Conservation (phyloP, 345 rosid genomes). For the Carallia brachiata region DNA sequence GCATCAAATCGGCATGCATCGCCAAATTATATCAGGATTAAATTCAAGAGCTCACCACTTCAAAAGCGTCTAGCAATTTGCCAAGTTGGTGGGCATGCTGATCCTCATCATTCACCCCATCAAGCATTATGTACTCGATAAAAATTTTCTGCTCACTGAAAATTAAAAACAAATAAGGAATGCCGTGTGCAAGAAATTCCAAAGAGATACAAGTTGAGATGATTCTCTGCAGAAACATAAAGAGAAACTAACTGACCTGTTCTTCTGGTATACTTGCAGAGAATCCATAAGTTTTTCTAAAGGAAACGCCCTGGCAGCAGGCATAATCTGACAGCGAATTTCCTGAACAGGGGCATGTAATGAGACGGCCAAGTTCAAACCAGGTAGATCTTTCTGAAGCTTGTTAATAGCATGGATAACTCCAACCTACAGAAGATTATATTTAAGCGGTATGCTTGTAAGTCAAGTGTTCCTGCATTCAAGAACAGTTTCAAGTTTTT, state of each 20-base stretch:
- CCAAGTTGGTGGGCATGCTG: slow-evolving; percentile 79
- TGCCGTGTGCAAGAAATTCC: neutral
- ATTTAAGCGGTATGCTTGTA: slow-evolving; percentile 21
- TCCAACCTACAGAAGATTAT: slow-evolving; percentile 65
- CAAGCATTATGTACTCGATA: slow-evolving; percentile 96
- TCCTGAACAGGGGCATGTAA: slow-evolving; percentile 98
- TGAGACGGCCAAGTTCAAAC: slow-evolving; percentile 93
- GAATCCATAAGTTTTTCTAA: slow-evolving; percentile 84
- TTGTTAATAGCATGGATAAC: slow-evolving; percentile 86
- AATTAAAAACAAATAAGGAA: slow-evolving; percentile 14
- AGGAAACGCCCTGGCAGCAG: slow-evolving; percentile 96
- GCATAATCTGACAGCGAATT: slow-evolving; percentile 94
- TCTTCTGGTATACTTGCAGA: slow-evolving; percentile 65
- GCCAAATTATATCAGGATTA: neutral
- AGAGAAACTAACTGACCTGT: slow-evolving; percentile 43
- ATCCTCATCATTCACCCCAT: slow-evolving; percentile 87
- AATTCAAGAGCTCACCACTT: slow-evolving; percentile 62
- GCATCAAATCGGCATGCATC: no score
- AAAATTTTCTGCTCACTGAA: slow-evolving; percentile 76
- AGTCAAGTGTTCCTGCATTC: slow-evolving; percentile 15
- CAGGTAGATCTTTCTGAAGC: slow-evolving; percentile 86
- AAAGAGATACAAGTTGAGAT: neutral
- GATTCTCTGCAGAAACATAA: slow-evolving; percentile 4
- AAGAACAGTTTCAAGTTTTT: neutral
- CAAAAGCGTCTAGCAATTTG: slow-evolving; percentile 68